phyloP scores from a whole-genome alignment of 441 rosid genomes.

The Pelargonium fulgidum region DNA sequence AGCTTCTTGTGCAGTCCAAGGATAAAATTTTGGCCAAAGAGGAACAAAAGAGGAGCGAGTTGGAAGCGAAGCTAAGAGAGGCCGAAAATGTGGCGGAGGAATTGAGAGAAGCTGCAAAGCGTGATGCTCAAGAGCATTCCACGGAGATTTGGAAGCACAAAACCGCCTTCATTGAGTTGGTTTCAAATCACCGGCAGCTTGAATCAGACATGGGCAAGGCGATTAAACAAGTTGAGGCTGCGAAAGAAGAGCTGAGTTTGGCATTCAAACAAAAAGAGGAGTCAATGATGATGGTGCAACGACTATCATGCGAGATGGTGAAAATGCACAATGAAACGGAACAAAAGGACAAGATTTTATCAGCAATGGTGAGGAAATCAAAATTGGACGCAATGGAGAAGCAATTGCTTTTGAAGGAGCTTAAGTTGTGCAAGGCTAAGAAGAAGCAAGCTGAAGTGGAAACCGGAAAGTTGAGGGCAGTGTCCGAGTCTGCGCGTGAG shows the following conservation, averaged over 20 bases:
- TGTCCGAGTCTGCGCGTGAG: conserved; percentile 49
- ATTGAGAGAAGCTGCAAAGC: conserved; percentile 46
- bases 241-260: conserved; percentile 45
- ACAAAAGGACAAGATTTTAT: conserved; percentile 69
- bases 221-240: conserved; percentile 53
- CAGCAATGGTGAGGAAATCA: conserved; percentile 71
- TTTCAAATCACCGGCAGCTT: conserved; percentile 74
- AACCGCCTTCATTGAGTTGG: conserved; percentile 82
- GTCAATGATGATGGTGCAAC: conserved; percentile 39
- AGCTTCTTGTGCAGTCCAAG: conserved; percentile 43
- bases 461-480: conserved; percentile 47
- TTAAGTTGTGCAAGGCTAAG: conserved; percentile 48
- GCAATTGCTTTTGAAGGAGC: conserved; percentile 57
- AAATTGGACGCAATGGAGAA: conserved; percentile 57
- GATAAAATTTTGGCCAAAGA: conserved; percentile 46
- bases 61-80: conserved; percentile 49
- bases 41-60: conserved; percentile 40
- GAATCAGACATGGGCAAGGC: conserved; percentile 81
- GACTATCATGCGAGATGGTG: conserved; percentile 48
- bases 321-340: conserved; percentile 62
- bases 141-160: conserved; percentile 74
- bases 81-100: conserved; percentile 44
- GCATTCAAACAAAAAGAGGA: conserved; percentile 48
- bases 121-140: conserved; percentile 59
- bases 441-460: conserved; percentile 63